These are phyloP conservation scores for Sicyos baderoa DNA, from an alignment of 306 rosid genomes.

Conservation along the genomic window DNA sequence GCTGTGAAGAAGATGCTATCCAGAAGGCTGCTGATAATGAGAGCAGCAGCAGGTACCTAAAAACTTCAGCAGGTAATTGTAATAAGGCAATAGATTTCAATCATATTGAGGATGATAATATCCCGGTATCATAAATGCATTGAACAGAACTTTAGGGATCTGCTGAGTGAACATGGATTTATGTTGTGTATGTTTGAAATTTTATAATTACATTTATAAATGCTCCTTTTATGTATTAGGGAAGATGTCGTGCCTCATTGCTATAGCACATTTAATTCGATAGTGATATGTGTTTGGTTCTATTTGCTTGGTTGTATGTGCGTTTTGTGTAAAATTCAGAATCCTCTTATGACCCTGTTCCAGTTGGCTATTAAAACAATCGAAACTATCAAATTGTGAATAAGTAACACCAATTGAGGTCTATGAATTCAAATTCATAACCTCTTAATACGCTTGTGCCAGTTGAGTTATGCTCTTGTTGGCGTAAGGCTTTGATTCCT, in stretches of 20 bases:
- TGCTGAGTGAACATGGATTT: background rate
- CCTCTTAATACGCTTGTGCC: too few relatives aligned
- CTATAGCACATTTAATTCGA: background rate
- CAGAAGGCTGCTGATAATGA: constrained; percentile 37
- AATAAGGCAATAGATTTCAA: background rate
- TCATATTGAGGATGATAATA: background rate
- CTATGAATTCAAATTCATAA: too few relatives aligned
- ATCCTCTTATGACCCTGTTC: background rate
- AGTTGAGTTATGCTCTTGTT: too few relatives aligned
- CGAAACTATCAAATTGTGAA: too few relatives aligned
- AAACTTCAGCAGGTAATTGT: constrained; percentile 52
- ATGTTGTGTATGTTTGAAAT: constrained; percentile 8
- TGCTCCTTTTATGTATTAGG: constrained; percentile 9
- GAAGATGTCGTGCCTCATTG: background rate
- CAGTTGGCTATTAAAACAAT: background rate
- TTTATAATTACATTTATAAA: background rate
- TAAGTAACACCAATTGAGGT: background rate
- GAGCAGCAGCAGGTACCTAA: constrained; percentile 46
- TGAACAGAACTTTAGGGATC: background rate
- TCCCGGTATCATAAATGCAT: background rate
- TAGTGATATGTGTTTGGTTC: background rate
- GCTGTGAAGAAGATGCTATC: constrained; percentile 62
- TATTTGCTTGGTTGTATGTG: background rate
- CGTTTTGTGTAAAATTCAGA: background rate
- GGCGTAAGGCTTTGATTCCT: constrained; percentile 15